Base-by-base conservation (phyloP, 140 eudicot genomes). In the Stevia rebaudiana region DNA sequence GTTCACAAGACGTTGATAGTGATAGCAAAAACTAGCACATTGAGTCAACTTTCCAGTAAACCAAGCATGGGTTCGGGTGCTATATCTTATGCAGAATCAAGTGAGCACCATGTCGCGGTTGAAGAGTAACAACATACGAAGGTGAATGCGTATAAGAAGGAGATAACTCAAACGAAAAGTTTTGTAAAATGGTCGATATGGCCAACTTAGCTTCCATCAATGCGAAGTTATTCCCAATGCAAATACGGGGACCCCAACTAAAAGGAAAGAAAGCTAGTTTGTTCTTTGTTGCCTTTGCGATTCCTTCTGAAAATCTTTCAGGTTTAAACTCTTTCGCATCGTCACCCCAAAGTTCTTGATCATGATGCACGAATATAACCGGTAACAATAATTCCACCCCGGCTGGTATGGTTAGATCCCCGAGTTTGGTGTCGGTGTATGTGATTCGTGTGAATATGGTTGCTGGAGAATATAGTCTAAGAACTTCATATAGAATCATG, bases 261-360 rank as follows among this genome's bases (percentile, higher is more conserved):
- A 81, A 78, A 1, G 86, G 83, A 49, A 78, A 78, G 75, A 70
- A 81, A 1, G 81, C 72, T 3, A 73, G 61, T 49, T 57, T 67
- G 70, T 75, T 67, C 67, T 71, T 78, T 0, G 79, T 78, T 8
- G 81, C 84, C 57, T 74, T 74, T 3, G 71, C 78, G 33, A 82
- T 59, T 56, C 87, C 81, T 55, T 78, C 78, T 0, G 83, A 78
- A 67, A 82, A 82, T 58, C 87, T 78, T n/a, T 82, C 74, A 2
- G 84, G 84, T 18, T 78, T 78, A 72, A 82, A 82, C 62, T 78
- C 79, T 8, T 78, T 78, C 12, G 71, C 80, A 23, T 73, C 82
- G 53, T 89, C 81, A 0, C 96, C 97, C 97, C 97, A 89, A 11
- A 85, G 42, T 57, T 83, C 74, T 6, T 52, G 55, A 68, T 85